A percentile compares a stretch with the other conserved stretches of the same genome.
Conservation (phyloP, 2,329 filamentous ascomycete genomes). For the Alternaria longipes region DNA sequence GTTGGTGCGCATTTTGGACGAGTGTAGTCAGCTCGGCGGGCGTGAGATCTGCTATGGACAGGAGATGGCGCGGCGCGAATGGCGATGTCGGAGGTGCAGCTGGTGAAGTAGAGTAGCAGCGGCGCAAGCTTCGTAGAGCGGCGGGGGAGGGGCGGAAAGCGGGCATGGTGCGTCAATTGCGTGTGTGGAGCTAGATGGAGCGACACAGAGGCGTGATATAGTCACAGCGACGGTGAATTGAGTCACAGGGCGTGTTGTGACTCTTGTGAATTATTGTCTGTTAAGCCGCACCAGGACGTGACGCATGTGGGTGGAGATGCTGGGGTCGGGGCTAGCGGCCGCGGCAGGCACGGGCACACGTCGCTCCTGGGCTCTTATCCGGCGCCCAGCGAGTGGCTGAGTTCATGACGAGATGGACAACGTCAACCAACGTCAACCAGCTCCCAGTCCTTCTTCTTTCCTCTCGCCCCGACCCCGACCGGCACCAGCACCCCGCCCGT, state of each 20-base stretch:
- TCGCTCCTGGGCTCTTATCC: conserved; percentile 12
- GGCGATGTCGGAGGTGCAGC: conserved; percentile 61
- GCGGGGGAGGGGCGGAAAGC: conserved; percentile 40
- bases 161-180: conserved; percentile 39
- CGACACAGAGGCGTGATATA: conserved; percentile 24
- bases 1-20: conserved; percentile 79
- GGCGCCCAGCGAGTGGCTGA: conserved; percentile 21
- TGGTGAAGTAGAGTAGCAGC: conserved; percentile 44
- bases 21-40: conserved; percentile 81
- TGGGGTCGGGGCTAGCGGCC: conserved; percentile 15
- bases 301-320: conserved; percentile 17
- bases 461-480: conserved; percentile 9
- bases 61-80: conserved; percentile 80
- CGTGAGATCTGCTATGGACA: conserved; percentile 88
- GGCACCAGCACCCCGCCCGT: neutral
- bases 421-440: conserved; percentile 3
- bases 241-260: conserved; percentile 33
- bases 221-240: conserved; percentile 6
- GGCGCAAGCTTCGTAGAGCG: conserved; percentile 45
- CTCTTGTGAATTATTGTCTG: conserved; percentile 20
- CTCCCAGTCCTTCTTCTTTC: neutral
- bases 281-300: conserved; percentile 26
- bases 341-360: conserved; percentile 15
- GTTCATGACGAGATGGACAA: conserved; percentile 26
- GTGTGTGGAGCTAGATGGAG: neutral